phyloP scores from a whole-genome alignment of 2,329 filamentous ascomycete genomes.

The Bipolaris oryzae region DNA sequence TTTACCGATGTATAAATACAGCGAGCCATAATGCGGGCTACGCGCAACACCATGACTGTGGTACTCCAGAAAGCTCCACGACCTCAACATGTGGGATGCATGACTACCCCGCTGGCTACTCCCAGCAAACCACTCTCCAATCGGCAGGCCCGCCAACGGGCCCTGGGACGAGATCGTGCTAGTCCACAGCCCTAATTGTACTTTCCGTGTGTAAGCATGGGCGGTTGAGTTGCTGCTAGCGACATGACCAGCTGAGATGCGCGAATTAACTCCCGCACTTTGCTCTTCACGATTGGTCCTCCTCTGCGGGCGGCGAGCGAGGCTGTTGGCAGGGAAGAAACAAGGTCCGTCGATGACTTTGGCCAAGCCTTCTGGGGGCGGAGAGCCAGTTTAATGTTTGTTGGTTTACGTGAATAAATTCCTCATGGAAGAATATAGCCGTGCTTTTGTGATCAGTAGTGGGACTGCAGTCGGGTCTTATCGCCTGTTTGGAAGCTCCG shows the following conservation, averaged over 20 bases:
- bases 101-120: neutral
- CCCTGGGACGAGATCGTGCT: neutral
- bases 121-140: neutral
- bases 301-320: neutral
- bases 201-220: neutral
- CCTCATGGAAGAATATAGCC: constrained; percentile 1
- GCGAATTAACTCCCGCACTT: constrained; percentile 4
- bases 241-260: neutral
- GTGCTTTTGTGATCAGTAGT: too few relatives aligned
- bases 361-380: neutral
- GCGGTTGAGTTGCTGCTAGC: neutral
- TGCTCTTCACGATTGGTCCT: neutral
- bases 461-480: neutral
- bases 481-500: neutral
- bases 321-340: neutral
- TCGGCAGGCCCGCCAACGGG: neutral
- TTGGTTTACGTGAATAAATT: constrained; percentile 6
- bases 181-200: neutral
- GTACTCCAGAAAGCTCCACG: neutral
- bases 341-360: neutral
- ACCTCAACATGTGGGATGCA: neutral
- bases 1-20: too few relatives aligned
- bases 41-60: neutral
- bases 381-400: neutral
- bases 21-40: neutral